Evolutionary conservation across 495 filamentous ascomycete species (phyloP).

Genomic region (Neurospora sp.): DNA sequence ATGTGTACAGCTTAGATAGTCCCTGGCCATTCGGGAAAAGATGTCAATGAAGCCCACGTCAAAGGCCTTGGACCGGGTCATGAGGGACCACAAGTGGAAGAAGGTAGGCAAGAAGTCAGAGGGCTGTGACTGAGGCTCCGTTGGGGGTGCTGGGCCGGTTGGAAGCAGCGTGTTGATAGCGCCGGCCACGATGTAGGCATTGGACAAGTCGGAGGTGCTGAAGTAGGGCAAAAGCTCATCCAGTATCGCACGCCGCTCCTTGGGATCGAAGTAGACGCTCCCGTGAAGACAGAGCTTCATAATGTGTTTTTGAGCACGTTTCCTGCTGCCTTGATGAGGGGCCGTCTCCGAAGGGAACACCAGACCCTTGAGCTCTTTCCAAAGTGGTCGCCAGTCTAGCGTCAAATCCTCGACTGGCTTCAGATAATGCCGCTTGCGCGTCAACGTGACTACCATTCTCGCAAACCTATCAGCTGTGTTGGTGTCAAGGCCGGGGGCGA

Average conservation of each 20-base stretch:
- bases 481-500: constrained; percentile 82
- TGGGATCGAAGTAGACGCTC: constrained; percentile 85
- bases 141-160: constrained; percentile 64
- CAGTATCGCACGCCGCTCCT: constrained; percentile 76
- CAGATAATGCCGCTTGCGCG: constrained; percentile 92
- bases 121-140: constrained; percentile 61
- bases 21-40: constrained; percentile 74
- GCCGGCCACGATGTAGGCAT: constrained; percentile 79
- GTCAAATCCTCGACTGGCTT: constrained; percentile 78
- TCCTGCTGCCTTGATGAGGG: constrained; percentile 34
- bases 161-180: constrained; percentile 80
- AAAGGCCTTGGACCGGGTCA: constrained; percentile 79
- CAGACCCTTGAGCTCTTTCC: constrained; percentile 79
- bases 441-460: constrained; percentile 90
- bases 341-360: constrained; percentile 75
- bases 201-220: constrained; percentile 81
- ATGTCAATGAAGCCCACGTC: constrained; percentile 85
- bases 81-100: constrained; percentile 92
- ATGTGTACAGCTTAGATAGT: constrained; percentile 62
- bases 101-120: constrained; percentile 79
- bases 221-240: constrained; percentile 94
- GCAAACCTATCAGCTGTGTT: constrained; percentile 80
- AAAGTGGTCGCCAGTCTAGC: constrained; percentile 87
- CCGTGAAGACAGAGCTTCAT: constrained; percentile 83
- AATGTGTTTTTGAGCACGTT: constrained; percentile 43